These are phyloP conservation scores for Rhododendron ferrugineum DNA, from an alignment of 148 eudicot genomes.

Conservation along the genomic window DNA sequence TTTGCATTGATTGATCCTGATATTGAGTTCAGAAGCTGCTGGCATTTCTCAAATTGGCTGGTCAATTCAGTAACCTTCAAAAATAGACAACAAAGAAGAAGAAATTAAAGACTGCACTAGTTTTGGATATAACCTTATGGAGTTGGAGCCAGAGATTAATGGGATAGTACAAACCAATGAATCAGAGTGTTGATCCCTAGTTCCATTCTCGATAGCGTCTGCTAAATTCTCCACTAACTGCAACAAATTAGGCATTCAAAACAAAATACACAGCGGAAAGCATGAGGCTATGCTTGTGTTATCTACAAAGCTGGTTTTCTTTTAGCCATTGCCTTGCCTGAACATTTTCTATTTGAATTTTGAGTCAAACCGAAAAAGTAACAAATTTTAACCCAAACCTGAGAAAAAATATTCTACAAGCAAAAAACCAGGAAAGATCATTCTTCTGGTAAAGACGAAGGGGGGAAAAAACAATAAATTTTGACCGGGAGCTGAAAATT, in stretches of 20 bases:
- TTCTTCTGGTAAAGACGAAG: too few relatives aligned
- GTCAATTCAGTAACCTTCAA: slow-evolving; percentile 64
- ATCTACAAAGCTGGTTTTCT: not conserved
- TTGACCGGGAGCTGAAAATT: not conserved
- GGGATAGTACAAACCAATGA: slow-evolving; percentile 41
- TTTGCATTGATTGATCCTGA: slow-evolving; percentile 57
- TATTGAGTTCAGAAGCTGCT: slow-evolving; percentile 75
- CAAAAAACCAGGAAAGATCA: not conserved
- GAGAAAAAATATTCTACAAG: not conserved
- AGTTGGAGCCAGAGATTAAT: not conserved
- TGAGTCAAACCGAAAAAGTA: not conserved
- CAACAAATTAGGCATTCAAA: slow-evolving; percentile 7
- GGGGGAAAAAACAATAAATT: not conserved
- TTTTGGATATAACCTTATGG: not conserved
- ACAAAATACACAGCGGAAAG: not conserved
- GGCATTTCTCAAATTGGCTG: slow-evolving; percentile 84
- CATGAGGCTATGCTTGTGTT: not conserved
- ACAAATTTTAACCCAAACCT: not conserved
- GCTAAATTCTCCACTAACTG: slow-evolving; percentile 95
- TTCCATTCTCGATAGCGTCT: slow-evolving; percentile 69
- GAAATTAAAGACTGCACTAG: not conserved
- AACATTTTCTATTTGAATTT: not conserved
- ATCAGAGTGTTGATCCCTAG: slow-evolving; percentile 84
- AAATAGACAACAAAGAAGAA: not conserved
- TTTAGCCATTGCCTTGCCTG: not conserved